Evolutionary conservation across 225 moss, liverwort and hornwort genomes (phyloP).

Genomic region (Thuidium tamariscinum): DNA sequence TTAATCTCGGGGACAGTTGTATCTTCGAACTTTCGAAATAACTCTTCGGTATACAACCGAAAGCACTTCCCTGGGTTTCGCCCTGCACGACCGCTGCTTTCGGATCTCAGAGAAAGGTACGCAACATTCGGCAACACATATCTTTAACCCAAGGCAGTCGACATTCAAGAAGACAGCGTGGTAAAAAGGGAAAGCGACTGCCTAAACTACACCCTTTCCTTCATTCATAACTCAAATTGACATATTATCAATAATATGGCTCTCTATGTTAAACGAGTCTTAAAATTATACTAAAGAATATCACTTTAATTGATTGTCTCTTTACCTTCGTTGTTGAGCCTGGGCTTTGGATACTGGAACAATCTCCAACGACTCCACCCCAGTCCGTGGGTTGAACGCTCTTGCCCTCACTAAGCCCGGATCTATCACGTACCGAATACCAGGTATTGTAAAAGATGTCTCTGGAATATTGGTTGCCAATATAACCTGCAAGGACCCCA

Average conservation of each 20-base stretch:
- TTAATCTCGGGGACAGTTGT: slow-evolving; percentile 89
- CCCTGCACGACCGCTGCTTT: slow-evolving; percentile 99
- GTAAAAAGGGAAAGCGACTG: background rate
- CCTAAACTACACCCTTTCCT: background rate
- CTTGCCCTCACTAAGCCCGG: slow-evolving; percentile 91
- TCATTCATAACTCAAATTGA: background rate
- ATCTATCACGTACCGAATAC: slow-evolving; percentile 86
- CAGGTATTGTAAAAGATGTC: slow-evolving; percentile 97
- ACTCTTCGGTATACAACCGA: slow-evolving; percentile 76
- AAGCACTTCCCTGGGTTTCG: slow-evolving; percentile 95
- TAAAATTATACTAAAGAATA: background rate
- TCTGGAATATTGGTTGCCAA: slow-evolving; percentile 97
- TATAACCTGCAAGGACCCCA: slow-evolving; percentile 55
- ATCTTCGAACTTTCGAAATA: slow-evolving; percentile 68
- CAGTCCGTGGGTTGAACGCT: slow-evolving; percentile 78
- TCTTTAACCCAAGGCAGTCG: background rate
- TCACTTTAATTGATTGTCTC: background rate
- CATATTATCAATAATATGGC: background rate
- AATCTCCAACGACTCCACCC: slow-evolving; percentile 84
- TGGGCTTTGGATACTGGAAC: slow-evolving; percentile 97
- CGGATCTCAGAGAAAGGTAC: slow-evolving; percentile 23
- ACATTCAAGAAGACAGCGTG: background rate
- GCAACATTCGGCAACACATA: background rate
- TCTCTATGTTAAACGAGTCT: background rate
- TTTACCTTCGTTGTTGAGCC: slow-evolving; percentile 80